Evolutionary conservation across 345 rosid species (phyloP).

Genomic region (Carallia pectinifolia): DNA sequence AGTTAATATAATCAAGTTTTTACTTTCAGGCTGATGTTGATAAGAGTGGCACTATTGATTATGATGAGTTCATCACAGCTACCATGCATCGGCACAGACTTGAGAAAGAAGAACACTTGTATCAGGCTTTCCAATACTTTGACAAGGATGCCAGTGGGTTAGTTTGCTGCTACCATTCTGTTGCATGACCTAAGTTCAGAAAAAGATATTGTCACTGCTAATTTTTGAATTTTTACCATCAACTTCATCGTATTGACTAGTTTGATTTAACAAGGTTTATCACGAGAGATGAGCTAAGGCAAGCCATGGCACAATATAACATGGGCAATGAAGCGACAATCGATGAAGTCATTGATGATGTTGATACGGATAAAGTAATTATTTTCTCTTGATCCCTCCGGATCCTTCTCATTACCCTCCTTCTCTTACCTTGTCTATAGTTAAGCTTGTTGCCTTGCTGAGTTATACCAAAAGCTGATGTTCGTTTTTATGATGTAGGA

Average conservation of each 20-base stretch:
- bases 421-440: not conserved
- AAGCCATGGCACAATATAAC: conserved; percentile 29
- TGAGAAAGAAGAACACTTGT: conserved; percentile 29
- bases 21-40: conserved; percentile 31
- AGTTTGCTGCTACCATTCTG: not conserved
- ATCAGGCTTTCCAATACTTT: conserved; percentile 28
- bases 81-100: conserved; percentile 33
- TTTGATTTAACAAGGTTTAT: conserved; percentile 20
- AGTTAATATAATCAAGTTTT: not conserved
- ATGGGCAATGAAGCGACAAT: conserved; percentile 33
- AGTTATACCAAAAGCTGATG: not conserved
- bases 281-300: conserved; percentile 31
- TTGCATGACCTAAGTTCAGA: not conserved
- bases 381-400: not conserved
- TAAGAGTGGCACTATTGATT: conserved; percentile 26
- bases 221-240: no score
- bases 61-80: conserved; percentile 27
- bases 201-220: no score
- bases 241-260: no score
- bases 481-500: conserved; percentile 21
- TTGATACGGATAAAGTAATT: conserved; percentile 29
- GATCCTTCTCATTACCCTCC: not conserved
- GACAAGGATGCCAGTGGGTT: conserved; percentile 32
- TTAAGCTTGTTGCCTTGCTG: not conserved
- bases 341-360: conserved; percentile 28